phyloP scores from a whole-genome alignment of 441 rosid genomes.

The Aleurites moluccanus region DNA sequence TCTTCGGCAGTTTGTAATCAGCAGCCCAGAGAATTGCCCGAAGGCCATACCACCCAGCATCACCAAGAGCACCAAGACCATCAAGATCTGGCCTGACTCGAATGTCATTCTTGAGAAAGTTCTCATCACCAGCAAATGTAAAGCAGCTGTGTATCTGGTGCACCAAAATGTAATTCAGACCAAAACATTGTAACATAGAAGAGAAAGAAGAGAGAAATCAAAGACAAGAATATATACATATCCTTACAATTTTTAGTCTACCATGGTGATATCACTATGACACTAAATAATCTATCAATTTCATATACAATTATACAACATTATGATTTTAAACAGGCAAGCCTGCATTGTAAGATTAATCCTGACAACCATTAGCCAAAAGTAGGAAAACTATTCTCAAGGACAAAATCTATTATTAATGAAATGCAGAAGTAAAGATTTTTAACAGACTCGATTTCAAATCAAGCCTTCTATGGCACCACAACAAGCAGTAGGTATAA shows the following conservation, averaged over 20 bases:
- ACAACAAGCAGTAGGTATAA: neutral
- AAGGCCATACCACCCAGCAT: conserved; percentile 81
- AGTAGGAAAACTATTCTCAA: neutral
- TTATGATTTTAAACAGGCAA: neutral
- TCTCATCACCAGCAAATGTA: conserved; percentile 42
- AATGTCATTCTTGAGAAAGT: conserved; percentile 60
- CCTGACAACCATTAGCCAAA: neutral
- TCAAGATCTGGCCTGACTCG: conserved; percentile 84
- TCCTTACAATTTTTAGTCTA: neutral
- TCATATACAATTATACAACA: neutral
- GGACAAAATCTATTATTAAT: neutral
- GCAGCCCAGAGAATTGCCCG: conserved; percentile 56
- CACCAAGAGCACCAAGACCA: conserved; percentile 79
- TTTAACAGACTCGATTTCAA: neutral
- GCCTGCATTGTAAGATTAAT: neutral
- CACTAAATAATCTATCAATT: neutral
- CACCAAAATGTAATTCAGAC: conserved; percentile 1
- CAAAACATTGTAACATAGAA: neutral
- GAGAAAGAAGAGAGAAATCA: neutral
- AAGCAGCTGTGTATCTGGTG: conserved; percentile 60
- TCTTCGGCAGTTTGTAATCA: conserved; percentile 63
- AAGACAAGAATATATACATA: neutral
- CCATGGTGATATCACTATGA: neutral
- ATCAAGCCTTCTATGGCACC: neutral
- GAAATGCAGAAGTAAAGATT: neutral